These are phyloP conservation scores for Plasmodium yoelii DNA, from an alignment of 169 alveolate species.

Conservation along the genomic window DNA sequence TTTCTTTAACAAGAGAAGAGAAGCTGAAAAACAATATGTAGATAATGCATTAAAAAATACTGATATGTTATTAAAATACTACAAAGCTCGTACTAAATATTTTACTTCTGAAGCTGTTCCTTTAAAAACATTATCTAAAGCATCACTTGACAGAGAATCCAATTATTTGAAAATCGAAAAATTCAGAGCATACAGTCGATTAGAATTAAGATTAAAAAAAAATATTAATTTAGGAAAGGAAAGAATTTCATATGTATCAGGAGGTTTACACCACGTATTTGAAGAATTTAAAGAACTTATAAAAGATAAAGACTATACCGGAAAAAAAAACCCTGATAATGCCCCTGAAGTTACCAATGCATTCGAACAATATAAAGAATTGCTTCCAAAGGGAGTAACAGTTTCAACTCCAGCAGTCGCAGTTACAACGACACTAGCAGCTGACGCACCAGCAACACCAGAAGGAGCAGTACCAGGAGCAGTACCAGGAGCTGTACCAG, in stretches of 20 bases:
- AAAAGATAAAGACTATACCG: slow-evolving; percentile 21
- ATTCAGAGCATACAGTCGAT: slow-evolving; percentile 32
- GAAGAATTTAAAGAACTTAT: slow-evolving; percentile 40
- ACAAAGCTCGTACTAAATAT: slow-evolving; percentile 34
- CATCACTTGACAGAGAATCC: slow-evolving; percentile 25
- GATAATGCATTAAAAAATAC: slow-evolving; percentile 40
- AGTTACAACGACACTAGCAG: background rate
- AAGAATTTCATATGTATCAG: slow-evolving; percentile 19
- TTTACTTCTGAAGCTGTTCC: slow-evolving; percentile 45
- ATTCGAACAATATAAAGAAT: slow-evolving; percentile 3
- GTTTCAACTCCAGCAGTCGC: background rate
- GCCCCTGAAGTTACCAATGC: slow-evolving; percentile 5
- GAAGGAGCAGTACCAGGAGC: background rate
- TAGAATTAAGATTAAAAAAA: slow-evolving; percentile 22
- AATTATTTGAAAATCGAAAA: slow-evolving; percentile 30
- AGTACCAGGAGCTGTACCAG: background rate
- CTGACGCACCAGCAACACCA: background rate
- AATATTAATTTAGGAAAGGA: slow-evolving; percentile 41
- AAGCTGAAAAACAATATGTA: slow-evolving; percentile 23
- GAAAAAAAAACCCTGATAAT: background rate
- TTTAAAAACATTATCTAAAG: slow-evolving; percentile 34
- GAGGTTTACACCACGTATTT: slow-evolving; percentile 43
- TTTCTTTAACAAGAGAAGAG: slow-evolving; percentile 43
- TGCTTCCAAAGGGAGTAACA: slow-evolving; percentile 33
- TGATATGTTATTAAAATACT: slow-evolving; percentile 29